phyloP scores from a whole-genome alignment of 805 yeast species.

The Kazachstania martiniae region DNA sequence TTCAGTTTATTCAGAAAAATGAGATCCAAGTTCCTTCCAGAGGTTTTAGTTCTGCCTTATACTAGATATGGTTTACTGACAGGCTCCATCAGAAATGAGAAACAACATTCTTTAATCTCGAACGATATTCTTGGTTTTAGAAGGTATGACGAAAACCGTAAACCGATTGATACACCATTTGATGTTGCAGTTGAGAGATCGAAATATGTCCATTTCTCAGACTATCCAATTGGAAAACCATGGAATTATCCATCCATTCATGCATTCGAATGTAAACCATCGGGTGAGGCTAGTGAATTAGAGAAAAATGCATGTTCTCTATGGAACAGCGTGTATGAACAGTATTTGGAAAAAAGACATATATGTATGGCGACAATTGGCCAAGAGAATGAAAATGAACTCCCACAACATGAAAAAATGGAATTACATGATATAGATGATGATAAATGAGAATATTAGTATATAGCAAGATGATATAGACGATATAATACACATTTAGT shows the following conservation, averaged over 20 bases:
- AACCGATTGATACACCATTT: constrained; percentile 7
- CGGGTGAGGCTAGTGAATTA: constrained; percentile 5
- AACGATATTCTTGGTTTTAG: constrained; percentile 24
- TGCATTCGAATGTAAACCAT: constrained; percentile 14
- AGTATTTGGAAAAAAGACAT: constrained; percentile 9
- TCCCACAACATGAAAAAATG: too few species aligned
- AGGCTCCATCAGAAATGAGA: constrained; percentile 18
- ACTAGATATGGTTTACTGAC: constrained; percentile 23
- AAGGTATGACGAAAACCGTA: constrained; percentile 11
- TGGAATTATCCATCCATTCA: constrained; percentile 33
- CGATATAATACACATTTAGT: too few species aligned
- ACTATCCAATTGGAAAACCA: constrained; percentile 57
- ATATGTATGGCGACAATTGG: constrained; percentile 13
- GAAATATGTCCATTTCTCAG: constrained; percentile 52
- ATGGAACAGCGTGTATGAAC: constrained; percentile 18
- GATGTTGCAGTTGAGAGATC: constrained; percentile 24
- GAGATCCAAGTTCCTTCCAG: constrained; percentile 13
- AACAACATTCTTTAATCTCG: constrained; percentile 15
- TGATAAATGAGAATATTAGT: too few species aligned
- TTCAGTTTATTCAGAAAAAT: constrained; percentile 21
- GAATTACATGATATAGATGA: too few species aligned
- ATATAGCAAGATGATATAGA: too few species aligned
- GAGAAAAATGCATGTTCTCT: constrained; percentile 13
- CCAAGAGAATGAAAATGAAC: too few species aligned
- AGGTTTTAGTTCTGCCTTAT: constrained; percentile 24